Base-by-base conservation (phyloP, 2,329 filamentous ascomycete species). In the Paecilomyces dactylethromorphus region DNA sequence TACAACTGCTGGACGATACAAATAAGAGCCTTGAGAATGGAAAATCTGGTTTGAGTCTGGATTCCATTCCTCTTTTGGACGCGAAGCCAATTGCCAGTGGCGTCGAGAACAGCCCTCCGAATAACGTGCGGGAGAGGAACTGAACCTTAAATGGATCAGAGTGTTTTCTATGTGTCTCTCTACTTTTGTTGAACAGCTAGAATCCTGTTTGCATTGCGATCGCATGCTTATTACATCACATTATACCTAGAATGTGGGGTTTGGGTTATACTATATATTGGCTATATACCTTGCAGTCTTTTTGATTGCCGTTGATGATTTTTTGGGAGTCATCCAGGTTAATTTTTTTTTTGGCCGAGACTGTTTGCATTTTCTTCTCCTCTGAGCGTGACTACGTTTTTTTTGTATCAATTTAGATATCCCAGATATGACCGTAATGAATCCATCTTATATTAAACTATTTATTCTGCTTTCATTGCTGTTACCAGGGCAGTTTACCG, bases 31-130 rank as follows among this genome's bases (percentile, higher is more conserved):
- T 56, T n/a, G 67, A 65, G 51, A 65, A 65, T 7, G 66, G 66
- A 21, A 68, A 67, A 51, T 58, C 64, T 21, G 39, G 39, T n/a
- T 45, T n/a, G 6, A 68, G 65, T 32, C 60, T 75, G 50, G 73
- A 75, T 51, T 66, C 65, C 24, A 73, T 76, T 51, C 74, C 74
- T 8, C 68, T 69, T n/a, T 66, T 76, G 33, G 74, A 75, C 62
- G 59, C 71, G 12, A 61, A 59, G 51, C 64, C 62, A 10, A 62
- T 63, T 15, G 66, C 70, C n/a, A 71, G 68, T 24, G 69, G 67
- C 39, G 59, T 66, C 21, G 58, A 68, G 5, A 54, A 59, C 45
- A 51, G 54, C 33, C 49, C 51, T 13, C 49, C 56, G 24, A 53
- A 53, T 18, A 56, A 60, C 26, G 60, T 67, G 31, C 69, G 69